Evolutionary conservation across 768 basidiomycete genomes (phyloP).

Genomic region (Gloeophyllum trabeum): DNA sequence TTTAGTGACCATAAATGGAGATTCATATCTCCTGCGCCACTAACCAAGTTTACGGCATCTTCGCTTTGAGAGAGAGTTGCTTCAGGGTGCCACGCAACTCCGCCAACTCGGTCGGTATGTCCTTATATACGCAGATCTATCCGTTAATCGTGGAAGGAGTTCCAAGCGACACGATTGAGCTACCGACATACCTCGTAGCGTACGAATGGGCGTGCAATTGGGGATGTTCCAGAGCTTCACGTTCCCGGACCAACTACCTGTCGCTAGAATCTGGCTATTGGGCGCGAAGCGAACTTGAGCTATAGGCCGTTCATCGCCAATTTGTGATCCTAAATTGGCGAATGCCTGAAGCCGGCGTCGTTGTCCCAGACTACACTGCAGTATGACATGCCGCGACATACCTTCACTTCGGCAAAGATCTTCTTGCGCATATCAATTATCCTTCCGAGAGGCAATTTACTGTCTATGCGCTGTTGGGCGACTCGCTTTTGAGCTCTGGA

Average conservation of each 20-base stretch:
- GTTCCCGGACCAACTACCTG: slow-evolving; percentile 93
- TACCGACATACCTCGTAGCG: slow-evolving; percentile 55
- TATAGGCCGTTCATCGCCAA: slow-evolving; percentile 92
- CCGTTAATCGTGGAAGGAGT: too few species aligned
- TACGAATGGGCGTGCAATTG: slow-evolving; percentile 66
- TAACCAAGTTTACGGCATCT: slow-evolving; percentile 72
- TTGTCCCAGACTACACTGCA: background rate
- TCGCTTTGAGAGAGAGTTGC: slow-evolving; percentile 66
- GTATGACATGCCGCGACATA: slow-evolving; percentile 25
- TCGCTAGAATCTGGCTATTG: slow-evolving; percentile 78
- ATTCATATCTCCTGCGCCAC: slow-evolving; percentile 80
- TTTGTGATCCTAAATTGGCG: slow-evolving; percentile 91
- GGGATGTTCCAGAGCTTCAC: slow-evolving; percentile 96
- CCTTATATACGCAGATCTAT: slow-evolving; percentile 29
- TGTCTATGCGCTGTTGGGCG: slow-evolving; percentile 87
- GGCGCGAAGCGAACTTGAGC: slow-evolving; percentile 93
- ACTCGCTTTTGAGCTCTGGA: slow-evolving; percentile 92
- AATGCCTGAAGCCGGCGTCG: slow-evolving; percentile 47
- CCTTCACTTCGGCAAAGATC: slow-evolving; percentile 84
- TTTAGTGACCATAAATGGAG: slow-evolving; percentile 86
- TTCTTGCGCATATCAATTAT: slow-evolving; percentile 91
- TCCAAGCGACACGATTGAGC: background rate
- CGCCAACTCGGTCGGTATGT: slow-evolving; percentile 85
- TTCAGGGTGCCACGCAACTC: slow-evolving; percentile 95
- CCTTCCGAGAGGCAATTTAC: slow-evolving; percentile 73